A percentile compares a stretch with the other conserved stretches of the same genome.
phyloP scores from a whole-genome alignment of 441 rosid genomes.

The Omphalea diandra region DNA sequence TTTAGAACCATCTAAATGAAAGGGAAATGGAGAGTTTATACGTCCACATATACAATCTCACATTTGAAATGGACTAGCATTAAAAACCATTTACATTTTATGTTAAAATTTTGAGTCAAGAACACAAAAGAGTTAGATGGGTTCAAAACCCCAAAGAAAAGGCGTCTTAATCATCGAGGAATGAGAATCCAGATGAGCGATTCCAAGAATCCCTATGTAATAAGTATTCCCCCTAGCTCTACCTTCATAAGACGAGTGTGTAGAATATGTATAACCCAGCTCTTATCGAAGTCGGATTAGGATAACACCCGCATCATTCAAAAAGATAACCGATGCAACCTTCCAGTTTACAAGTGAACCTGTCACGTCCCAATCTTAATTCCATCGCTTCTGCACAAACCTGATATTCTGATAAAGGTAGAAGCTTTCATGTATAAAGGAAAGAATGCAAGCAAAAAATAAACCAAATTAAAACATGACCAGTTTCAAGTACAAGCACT shows the following conservation, averaged over 20 bases:
- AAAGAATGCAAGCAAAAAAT: neutral
- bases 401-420: no score
- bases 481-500: neutral
- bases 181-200: neutral
- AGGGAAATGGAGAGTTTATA: no score
- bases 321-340: neutral
- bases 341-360: neutral
- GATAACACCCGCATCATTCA: neutral
- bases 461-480: neutral
- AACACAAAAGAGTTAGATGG: neutral
- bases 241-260: neutral
- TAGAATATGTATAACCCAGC: neutral
- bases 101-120: neutral
- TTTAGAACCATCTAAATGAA: no score
- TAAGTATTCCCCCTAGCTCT: neutral
- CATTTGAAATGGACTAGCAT: neutral
- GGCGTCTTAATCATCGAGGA: neutral
- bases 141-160: neutral
- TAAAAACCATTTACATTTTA: neutral
- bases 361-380: neutral
- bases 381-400: neutral
- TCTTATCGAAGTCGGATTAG: no score
- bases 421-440: no score
- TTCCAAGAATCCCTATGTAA: neutral
- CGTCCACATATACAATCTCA: no score